These are phyloP conservation scores for Dissophora ornata DNA, from an alignment of 192 early-diverging fungal species.

Conservation along the genomic window DNA sequence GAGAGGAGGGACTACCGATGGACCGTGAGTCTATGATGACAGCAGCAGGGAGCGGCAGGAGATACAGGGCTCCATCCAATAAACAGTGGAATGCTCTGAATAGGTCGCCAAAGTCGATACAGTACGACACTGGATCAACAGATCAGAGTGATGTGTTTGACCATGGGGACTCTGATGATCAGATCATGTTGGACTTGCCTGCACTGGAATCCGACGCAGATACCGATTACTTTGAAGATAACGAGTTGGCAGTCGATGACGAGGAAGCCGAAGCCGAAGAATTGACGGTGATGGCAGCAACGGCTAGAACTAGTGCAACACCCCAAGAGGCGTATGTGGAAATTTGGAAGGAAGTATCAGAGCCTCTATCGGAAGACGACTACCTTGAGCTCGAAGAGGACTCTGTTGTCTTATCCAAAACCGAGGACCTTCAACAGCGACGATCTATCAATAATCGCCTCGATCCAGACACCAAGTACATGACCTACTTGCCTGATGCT, in stretches of 20 bases:
- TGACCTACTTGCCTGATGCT: conserved; percentile 33
- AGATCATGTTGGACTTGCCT: no score
- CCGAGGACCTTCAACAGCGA: background rate
- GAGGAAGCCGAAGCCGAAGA: no score
- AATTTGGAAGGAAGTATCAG: conserved; percentile 21
- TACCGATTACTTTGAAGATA: no score
- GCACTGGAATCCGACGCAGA: no score
- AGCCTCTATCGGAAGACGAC: conserved; percentile 27
- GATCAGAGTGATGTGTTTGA: no score
- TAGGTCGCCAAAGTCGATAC: no score
- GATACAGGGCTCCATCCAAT: background rate
- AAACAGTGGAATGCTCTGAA: conserved; percentile 4
- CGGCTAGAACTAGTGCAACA: background rate
- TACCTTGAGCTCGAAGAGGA: conserved; percentile 38
- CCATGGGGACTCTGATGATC: no score
- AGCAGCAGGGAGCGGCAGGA: background rate
- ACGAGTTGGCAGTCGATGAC: background rate
- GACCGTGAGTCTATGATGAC: background rate
- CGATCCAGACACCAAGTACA: conserved; percentile 18
- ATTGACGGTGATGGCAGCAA: background rate
- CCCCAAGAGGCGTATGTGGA: conserved; percentile 19
- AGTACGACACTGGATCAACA: no score
- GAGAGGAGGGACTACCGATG: conserved; percentile 7
- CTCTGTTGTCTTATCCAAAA: background rate
- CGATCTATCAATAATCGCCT: background rate